Percentiles rank a stretch among this genome's conserved stretches.
Evolutionary conservation across 108 stramenopile genomes (phyloP).

Genomic region (Conticribra guillardii): DNA sequence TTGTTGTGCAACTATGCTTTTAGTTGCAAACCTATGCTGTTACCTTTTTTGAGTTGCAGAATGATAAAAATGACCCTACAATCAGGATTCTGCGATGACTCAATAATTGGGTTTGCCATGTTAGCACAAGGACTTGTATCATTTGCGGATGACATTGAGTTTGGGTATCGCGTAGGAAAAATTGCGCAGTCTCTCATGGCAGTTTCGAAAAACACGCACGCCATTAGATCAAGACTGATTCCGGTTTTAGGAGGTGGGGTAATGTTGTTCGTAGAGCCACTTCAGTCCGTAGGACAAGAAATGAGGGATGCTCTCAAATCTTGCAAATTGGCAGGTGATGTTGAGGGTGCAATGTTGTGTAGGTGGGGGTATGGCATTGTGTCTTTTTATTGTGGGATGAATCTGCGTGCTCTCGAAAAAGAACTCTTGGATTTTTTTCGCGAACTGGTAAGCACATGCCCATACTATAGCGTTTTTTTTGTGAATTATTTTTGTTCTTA

Average conservation of each 20-base stretch:
- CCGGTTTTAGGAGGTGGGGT: neutral
- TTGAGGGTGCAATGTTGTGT: too few relatives aligned
- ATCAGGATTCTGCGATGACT: slow-evolving; percentile 9
- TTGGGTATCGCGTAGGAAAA: neutral
- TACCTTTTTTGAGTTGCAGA: slow-evolving; percentile 2
- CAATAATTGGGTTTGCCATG: neutral
- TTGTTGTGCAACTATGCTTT: neutral
- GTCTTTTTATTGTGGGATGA: too few relatives aligned
- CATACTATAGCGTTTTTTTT: too few relatives aligned
- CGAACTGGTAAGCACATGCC: too few relatives aligned
- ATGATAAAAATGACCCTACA: slow-evolving; percentile 4
- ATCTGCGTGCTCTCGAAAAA: too few relatives aligned
- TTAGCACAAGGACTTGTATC: neutral
- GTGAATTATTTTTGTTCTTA: too few relatives aligned
- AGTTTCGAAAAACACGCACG: neutral
- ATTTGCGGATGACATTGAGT: neutral
- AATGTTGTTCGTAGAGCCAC: neutral
- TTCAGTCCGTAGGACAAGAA: too few relatives aligned
- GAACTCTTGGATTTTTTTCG: too few relatives aligned
- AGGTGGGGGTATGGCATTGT: too few relatives aligned
- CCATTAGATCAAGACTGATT: neutral
- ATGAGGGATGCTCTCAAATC: too few relatives aligned
- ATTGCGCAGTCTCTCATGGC: neutral
- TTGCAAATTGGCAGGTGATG: too few relatives aligned
- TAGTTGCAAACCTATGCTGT: neutral